Percentiles rank a stretch among this genome's conserved stretches.
Conservation (phyloP, 2,329 filamentous ascomycete species). For the Fusarium ramigenum region DNA sequence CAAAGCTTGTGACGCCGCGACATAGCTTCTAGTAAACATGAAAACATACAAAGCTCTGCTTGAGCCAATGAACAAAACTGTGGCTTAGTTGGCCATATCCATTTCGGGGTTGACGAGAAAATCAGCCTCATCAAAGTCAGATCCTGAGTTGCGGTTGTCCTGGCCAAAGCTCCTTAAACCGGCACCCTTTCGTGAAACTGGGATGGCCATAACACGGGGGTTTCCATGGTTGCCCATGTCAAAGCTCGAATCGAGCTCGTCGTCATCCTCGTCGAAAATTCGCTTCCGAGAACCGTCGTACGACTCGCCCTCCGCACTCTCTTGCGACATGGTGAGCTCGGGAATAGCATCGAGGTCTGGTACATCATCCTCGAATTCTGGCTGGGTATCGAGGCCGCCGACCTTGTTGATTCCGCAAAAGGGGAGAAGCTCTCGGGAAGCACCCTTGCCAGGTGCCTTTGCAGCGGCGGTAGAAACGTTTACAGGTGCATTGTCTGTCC, state of each 20-base stretch:
- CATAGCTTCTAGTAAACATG: slow-evolving; percentile 20
- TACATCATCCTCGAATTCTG: slow-evolving; percentile 49
- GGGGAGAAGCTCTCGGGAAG: slow-evolving; percentile 73
- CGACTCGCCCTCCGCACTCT: slow-evolving; percentile 55
- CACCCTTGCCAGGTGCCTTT: slow-evolving; percentile 38
- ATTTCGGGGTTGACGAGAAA: slow-evolving; percentile 67
- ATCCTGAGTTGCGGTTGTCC: slow-evolving; percentile 57
- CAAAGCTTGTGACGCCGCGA: slow-evolving; percentile 23
- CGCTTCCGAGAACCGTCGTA: slow-evolving; percentile 57
- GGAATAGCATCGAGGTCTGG: slow-evolving; percentile 54
- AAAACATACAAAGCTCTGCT: not conserved
- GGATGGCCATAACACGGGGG: slow-evolving; percentile 60
- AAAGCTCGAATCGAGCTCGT: slow-evolving; percentile 51
- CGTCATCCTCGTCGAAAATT: slow-evolving; percentile 56
- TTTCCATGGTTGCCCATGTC: slow-evolving; percentile 51
- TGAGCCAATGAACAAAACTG: not conserved
- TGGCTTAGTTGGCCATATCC: slow-evolving; percentile 41
- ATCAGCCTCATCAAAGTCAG: slow-evolving; percentile 75
- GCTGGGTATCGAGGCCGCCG: slow-evolving; percentile 72
- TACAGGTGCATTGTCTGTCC: slow-evolving; percentile 50
- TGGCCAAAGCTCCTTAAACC: slow-evolving; percentile 48
- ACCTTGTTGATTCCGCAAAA: slow-evolving; percentile 84
- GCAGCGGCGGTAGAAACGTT: slow-evolving; percentile 9
- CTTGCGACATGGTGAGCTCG: slow-evolving; percentile 64
- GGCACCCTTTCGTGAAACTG: slow-evolving; percentile 48